Percentiles rank a stretch among this genome's conserved stretches.
These are phyloP conservation scores for Neurospora africana DNA, from an alignment of 495 filamentous ascomycete genomes.

Conservation along the genomic window DNA sequence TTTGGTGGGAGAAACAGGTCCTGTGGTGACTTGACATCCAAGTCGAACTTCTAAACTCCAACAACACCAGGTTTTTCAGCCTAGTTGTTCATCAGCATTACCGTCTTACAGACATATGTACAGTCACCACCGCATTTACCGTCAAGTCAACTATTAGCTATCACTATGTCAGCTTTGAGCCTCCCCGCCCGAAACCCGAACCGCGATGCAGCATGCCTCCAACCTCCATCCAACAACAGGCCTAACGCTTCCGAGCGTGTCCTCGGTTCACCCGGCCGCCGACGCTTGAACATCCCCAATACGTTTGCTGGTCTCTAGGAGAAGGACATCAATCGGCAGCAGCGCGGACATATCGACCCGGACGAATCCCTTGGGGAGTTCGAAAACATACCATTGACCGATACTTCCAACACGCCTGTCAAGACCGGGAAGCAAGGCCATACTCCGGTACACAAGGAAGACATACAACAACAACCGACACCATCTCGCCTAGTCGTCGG, in stretches of 20 bases:
- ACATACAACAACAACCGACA: background rate
- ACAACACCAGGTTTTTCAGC: background rate
- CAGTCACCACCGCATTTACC: too few relatives aligned
- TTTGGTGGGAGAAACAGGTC: background rate
- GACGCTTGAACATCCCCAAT: conserved; percentile 15
- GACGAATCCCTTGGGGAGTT: background rate
- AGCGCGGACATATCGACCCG: background rate
- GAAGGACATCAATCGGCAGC: conserved; percentile 13
- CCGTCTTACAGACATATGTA: too few relatives aligned
- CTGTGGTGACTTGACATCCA: background rate
- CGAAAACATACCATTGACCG: background rate
- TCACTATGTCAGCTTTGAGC: background rate
- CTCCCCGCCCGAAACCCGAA: background rate
- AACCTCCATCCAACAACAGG: background rate
- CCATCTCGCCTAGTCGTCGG: background rate
- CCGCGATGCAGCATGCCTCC: background rate
- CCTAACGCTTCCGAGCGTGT: background rate
- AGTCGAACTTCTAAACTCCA: background rate
- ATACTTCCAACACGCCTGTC: background rate
- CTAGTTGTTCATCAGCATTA: too few relatives aligned
- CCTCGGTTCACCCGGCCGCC: conserved; percentile 2
- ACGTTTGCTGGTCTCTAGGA: conserved; percentile 22
- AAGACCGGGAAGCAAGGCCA: background rate
- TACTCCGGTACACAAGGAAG: background rate
- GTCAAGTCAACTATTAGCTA: background rate